Base-by-base conservation (phyloP, 1,139 yeast genomes). In the Suhomyces anneliseae region DNA sequence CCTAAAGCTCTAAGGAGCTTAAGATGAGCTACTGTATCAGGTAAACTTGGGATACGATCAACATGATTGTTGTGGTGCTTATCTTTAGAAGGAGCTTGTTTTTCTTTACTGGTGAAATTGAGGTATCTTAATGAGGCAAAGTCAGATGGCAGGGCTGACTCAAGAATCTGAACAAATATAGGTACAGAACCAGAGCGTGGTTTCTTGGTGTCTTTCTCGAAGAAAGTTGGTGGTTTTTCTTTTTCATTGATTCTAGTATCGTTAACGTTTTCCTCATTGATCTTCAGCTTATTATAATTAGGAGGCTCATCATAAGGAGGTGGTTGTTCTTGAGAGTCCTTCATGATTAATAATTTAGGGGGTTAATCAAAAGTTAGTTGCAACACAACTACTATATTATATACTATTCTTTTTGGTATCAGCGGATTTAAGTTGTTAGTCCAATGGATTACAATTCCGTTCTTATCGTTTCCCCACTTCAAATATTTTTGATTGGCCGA, bases 1-100 rank as follows among this genome's bases (percentile, higher is more conserved):
- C 50, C 53, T 47, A 72, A 67, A 1, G 69, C 63, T 39, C 58
- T 59, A 26, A 72, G 51, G 31, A 72, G 57, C 56, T 64, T 69
- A 45, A 72, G 58, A 53, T 70, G 75, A 6, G 66, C 61, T 7
- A 63, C 50, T 45, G 50, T 48, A 27, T 52, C 54, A 27, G 49
- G 40, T n/a, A 49, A 45, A 46, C 45, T 36, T 4, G 52, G 56
- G 26, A 47, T 44, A 19, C 46, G 51, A 5, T 42, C 49, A 31
- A 44, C 27, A 8, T 29, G 15, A 14, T 14, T 14, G 15, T 14
- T 14, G 2, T 14, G 10, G 10, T 10, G 32, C 32, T 29, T 29
- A 29, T 29, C 10, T 10, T 10, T 29, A 8, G 10, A 29, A 29
- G 10, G 10, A 29, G 32, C 10, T 10, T 2, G 10, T 29, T 10